phyloP scores from a whole-genome alignment of 257 asterid species.

The Solanum lycopersicoides region DNA sequence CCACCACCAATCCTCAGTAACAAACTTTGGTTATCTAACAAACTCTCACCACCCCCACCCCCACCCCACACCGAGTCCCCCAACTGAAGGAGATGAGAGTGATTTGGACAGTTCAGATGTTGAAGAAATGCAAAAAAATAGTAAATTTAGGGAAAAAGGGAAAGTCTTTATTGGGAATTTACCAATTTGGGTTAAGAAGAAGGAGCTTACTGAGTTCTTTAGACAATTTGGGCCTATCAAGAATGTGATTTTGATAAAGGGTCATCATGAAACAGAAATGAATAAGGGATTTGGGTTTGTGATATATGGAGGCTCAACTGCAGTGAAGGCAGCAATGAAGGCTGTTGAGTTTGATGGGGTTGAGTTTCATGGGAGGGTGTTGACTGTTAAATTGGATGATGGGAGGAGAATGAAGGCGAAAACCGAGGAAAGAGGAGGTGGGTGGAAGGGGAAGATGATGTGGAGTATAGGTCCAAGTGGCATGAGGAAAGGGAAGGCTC shows the following conservation, averaged over 20 bases:
- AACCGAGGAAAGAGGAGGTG: constrained; percentile 34
- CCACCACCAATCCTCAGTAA: constrained; percentile 32
- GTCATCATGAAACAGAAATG: constrained; percentile 67
- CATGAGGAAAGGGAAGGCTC: constrained; percentile 88
- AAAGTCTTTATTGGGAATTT: constrained; percentile 89
- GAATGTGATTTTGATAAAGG: constrained; percentile 76
- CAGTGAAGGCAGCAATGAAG: constrained; percentile 83
- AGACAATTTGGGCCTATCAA: constrained; percentile 90
- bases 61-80: constrained; percentile 20
- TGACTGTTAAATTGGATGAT: constrained; percentile 86
- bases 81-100: constrained; percentile 1
- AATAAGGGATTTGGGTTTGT: constrained; percentile 97
- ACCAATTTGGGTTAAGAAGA: constrained; percentile 82
- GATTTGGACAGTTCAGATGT: constrained; percentile 4
- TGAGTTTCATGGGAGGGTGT: constrained; percentile 84
- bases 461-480: constrained; percentile 62
- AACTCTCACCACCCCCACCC: constrained; percentile 52
- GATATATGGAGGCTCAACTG: constrained; percentile 52
- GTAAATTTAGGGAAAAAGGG: constrained; percentile 64
- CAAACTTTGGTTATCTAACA: constrained; percentile 82
- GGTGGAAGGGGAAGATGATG: constrained; percentile 45
- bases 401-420: constrained; percentile 61
- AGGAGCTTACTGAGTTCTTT: constrained; percentile 70
- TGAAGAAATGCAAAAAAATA: constrained; percentile 14
- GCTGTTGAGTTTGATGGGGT: constrained; percentile 96